Conservation (phyloP, 331 rosid genomes). For the Quercus phellos region DNA sequence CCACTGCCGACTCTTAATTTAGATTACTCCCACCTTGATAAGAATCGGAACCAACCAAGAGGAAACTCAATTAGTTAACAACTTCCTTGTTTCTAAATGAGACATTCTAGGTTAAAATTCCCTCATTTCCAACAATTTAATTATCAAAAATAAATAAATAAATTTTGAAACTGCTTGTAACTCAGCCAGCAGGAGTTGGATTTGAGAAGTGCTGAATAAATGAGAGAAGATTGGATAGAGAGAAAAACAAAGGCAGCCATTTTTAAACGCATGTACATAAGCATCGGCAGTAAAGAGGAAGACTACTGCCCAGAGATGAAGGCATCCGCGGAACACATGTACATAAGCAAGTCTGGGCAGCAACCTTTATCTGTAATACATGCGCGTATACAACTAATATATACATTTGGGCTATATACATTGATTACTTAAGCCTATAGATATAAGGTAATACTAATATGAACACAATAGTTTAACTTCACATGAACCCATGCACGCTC, state of each 20-base stretch:
- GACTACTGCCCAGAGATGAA: background rate
- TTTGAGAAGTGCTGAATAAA: no score
- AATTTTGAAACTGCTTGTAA: no score
- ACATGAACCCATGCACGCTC: slow-evolving; percentile 50
- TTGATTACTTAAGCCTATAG: background rate
- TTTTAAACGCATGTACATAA: slow-evolving; percentile 1
- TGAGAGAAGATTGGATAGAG: background rate
- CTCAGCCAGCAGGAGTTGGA: no score
- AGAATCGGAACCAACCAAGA: no score
- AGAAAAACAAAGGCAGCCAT: background rate
- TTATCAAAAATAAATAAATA: no score
- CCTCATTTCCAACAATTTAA: no score
- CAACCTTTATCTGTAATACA: slow-evolving; percentile 8
- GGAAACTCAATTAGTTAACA: no score
- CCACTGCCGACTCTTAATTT: background rate
- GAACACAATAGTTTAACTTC: slow-evolving; percentile 9
- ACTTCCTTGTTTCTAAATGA: no score
- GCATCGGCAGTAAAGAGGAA: background rate
- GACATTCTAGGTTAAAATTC: no score
- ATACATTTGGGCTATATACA: slow-evolving; percentile 14
- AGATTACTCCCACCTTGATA: no score
- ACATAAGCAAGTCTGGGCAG: background rate
- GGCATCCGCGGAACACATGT: background rate
- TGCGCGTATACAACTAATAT: slow-evolving; percentile 12
- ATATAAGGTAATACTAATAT: background rate